Conservation (phyloP, 108 stramenopile genomes). For the Skeletonema potamos region DNA sequence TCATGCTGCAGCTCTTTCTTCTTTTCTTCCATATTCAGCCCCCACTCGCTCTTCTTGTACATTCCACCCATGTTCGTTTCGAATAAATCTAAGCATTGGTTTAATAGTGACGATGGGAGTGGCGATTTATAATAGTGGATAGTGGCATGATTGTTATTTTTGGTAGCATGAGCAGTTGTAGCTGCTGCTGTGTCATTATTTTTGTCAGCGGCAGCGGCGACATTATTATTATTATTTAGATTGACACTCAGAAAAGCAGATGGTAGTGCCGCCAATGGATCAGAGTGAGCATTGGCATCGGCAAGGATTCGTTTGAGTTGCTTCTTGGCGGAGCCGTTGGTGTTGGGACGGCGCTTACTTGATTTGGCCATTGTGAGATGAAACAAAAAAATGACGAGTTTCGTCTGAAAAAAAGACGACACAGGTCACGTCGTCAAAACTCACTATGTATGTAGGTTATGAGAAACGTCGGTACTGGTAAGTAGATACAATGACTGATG, state of each 20-base stretch:
- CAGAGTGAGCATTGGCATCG: neutral
- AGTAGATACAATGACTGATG: too few relatives aligned
- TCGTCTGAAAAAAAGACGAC: too few relatives aligned
- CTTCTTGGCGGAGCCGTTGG: neutral
- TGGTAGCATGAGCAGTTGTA: neutral
- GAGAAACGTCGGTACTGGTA: too few relatives aligned
- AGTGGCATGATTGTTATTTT: neutral
- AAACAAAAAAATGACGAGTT: too few relatives aligned
- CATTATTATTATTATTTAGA: too few relatives aligned
- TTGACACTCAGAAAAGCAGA: neutral
- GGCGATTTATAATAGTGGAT: conserved; percentile 31
- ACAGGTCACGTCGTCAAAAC: too few relatives aligned
- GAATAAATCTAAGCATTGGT: conserved; percentile 57
- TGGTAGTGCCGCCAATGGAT: neutral
- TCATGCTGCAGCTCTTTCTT: conserved; percentile 57
- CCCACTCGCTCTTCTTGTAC: conserved; percentile 74
- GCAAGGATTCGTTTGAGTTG: neutral
- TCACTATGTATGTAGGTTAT: too few relatives aligned
- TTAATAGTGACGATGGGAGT: conserved; percentile 9
- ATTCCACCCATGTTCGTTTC: conserved; percentile 72
- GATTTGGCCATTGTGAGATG: conserved; percentile 9
- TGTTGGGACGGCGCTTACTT: neutral
- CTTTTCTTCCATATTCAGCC: conserved; percentile 72
- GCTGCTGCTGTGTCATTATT: neutral
- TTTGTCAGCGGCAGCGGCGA: neutral